Conservation (phyloP, 2,329 filamentous ascomycete genomes). For the Cladosporium sp. region DNA sequence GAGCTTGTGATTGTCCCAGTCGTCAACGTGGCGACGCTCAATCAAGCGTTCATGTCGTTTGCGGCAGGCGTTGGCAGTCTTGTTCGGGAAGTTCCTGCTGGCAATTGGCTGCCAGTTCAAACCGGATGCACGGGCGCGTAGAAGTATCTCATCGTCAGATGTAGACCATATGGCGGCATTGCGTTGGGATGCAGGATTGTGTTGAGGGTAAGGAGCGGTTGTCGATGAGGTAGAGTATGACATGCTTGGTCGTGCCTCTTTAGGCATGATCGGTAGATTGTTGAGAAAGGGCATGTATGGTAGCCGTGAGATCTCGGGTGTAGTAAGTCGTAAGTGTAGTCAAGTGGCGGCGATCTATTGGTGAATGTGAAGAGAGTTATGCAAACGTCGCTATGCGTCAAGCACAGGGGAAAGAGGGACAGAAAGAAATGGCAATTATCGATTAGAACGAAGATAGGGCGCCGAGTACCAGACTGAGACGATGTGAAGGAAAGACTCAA, state of each 20-base stretch:
- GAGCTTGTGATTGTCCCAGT: constrained; percentile 74
- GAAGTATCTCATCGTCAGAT: constrained; percentile 69
- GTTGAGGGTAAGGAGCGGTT: constrained; percentile 32
- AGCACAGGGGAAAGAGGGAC: constrained; percentile 17
- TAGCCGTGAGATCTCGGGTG: constrained; percentile 12
- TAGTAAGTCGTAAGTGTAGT: constrained; percentile 1
- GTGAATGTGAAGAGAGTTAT: not conserved
- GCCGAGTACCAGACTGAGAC: constrained; percentile 30
- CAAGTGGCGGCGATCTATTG: not conserved
- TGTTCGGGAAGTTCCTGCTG: constrained; percentile 68
- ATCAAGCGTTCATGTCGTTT: constrained; percentile 83
- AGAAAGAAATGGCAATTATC: not conserved
- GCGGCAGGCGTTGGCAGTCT: constrained; percentile 77
- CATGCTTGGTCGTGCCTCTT: constrained; percentile 33
- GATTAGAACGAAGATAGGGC: constrained; percentile 18
- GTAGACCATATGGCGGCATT: constrained; percentile 59
- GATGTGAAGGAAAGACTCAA: constrained; percentile 27
- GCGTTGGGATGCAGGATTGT: constrained; percentile 29
- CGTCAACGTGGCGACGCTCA: constrained; percentile 67
- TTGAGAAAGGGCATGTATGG: constrained; percentile 25
- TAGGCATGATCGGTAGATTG: constrained; percentile 40
- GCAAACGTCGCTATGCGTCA: constrained; percentile 19
- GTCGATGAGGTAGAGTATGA: constrained; percentile 25
- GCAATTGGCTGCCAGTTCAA: constrained; percentile 84
- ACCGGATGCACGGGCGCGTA: constrained; percentile 67